Evolutionary conservation across 2,329 filamentous ascomycete genomes (phyloP).

Genomic region (Ophiosphaerella herpotricha): DNA sequence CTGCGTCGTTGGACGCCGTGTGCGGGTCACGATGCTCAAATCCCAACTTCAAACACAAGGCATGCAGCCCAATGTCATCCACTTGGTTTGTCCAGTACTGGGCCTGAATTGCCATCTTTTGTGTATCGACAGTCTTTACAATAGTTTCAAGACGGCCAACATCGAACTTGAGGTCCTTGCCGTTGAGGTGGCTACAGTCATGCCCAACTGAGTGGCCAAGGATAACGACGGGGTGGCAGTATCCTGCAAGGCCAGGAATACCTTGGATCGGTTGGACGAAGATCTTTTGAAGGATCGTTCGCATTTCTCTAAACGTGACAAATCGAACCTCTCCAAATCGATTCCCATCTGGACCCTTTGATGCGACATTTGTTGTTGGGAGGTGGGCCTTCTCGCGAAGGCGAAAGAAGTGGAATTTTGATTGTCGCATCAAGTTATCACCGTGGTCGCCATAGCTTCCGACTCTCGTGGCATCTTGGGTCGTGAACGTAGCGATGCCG

Average conservation of each 20-base stretch:
- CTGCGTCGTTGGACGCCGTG: conserved; percentile 27
- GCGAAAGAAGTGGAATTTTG: conserved; percentile 29
- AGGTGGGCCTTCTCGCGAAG: conserved; percentile 25
- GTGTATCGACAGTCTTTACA: conserved; percentile 29
- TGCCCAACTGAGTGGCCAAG: conserved; percentile 28
- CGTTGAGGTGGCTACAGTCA: conserved; percentile 23
- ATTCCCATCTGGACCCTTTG: conserved; percentile 20
- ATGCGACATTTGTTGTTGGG: conserved; percentile 4
- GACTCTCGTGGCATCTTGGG: conserved; percentile 3
- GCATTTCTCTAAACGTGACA: conserved; percentile 13
- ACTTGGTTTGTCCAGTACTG: neutral
- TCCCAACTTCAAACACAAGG: conserved; percentile 8
- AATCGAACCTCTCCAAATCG: conserved; percentile 29
- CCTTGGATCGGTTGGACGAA: conserved; percentile 18
- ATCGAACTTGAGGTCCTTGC: conserved; percentile 18
- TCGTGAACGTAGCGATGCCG: conserved; percentile 18
- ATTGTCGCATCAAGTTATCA: conserved; percentile 18
- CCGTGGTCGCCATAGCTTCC: conserved; percentile 17
- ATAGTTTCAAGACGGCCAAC: conserved; percentile 10
- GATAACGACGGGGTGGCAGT: conserved; percentile 24
- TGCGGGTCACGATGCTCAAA: conserved; percentile 26
- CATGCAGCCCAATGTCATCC: conserved; percentile 14
- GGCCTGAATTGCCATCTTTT: conserved; percentile 18
- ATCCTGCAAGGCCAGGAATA: conserved; percentile 3
- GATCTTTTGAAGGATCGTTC: conserved; percentile 12